Percentiles rank a stretch among this genome's conserved stretches.
Conservation (phyloP, 2,329 filamentous ascomycete species). For the Metarhizium rileyi region DNA sequence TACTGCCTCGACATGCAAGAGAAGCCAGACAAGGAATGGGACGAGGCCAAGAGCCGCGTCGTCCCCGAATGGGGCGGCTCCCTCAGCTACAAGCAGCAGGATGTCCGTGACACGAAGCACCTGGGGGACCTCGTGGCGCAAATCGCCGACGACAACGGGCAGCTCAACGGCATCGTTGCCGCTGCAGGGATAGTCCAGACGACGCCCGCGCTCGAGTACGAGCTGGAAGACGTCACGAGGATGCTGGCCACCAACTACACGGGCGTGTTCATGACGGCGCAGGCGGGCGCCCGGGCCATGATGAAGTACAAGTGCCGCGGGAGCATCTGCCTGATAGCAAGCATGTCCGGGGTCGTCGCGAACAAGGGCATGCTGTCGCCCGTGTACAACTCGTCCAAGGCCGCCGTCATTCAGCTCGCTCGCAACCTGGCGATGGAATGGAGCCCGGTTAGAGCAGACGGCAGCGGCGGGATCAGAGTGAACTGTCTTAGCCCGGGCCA, state of each 20-base stretch:
- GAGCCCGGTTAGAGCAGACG: no score
- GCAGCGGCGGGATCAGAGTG: constrained; percentile 49
- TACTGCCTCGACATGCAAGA: no score
- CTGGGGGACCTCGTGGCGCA: constrained; percentile 48
- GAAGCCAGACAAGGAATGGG: no score
- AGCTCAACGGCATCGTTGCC: constrained; percentile 59
- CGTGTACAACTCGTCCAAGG: constrained; percentile 59
- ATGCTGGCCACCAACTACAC: constrained; percentile 63
- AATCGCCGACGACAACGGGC: constrained; percentile 49
- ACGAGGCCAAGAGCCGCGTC: no score
- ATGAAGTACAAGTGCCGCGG: constrained; percentile 39
- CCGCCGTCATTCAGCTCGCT: constrained; percentile 52
- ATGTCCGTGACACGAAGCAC: constrained; percentile 51
- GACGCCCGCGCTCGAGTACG: constrained; percentile 57
- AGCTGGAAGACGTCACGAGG: constrained; percentile 43
- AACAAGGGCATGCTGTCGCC: constrained; percentile 52
- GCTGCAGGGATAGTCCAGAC: constrained; percentile 62
- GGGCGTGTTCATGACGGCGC: constrained; percentile 25
- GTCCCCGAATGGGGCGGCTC: no score
- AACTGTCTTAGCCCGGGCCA: constrained; percentile 63
- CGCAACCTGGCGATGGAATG: constrained; percentile 56
- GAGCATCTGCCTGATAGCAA: constrained; percentile 47
- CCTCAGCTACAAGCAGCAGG: no score
- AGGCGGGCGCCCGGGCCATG: constrained; percentile 46
- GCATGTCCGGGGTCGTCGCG: constrained; percentile 44